Evolutionary conservation across 768 basidiomycete species (phyloP), one percentile per base, ranked within the genome.

Genomic region (Obba rivulosa): DNA sequence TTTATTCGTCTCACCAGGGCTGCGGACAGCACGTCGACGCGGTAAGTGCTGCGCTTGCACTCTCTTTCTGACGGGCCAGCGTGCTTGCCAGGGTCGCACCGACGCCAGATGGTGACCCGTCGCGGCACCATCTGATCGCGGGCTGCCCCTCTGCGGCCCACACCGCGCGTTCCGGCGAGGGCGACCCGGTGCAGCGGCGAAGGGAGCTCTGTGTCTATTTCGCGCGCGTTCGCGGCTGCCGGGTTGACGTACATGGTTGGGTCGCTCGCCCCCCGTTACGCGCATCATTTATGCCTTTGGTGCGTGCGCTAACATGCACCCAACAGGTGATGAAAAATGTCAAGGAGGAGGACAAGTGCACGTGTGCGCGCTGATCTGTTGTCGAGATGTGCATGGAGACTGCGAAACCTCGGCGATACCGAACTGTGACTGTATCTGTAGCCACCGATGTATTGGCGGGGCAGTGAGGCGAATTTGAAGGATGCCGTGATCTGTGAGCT

Each of bases 1-100:
- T 54, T 46, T 54, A 50, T 45, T 53, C 44, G 43, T 43, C 43
- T 34, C 36, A 46, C 56, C 69, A 87, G 86, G 86, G 86, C 43
- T 88, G 86, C 53, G 86, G 86, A 9, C 57, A 58, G 49, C 86
- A 88, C 65, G 77, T 75, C 60, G 80, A 85, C 45, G 51, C 67
- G 63, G 85, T 84, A 65, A 74, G 77, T 72, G 14, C 24, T 37
- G 21, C 35, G 8, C 25, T 23, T 49, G 31, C 25, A 25, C 48
- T 31, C 36, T 34, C 22, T 42, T 40, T 36, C n/a, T 34, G 35
- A 36, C 36, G 35, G 25, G 45, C 17, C 14, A 20, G 17, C 41
- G 14, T 13, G 35, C n/a, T 43, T 9, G 38, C 17, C 21, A 43
- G 20, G 41, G 28, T 14, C 34, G 22, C 18, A 18, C 22, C 22